These are phyloP conservation scores for Aurifilum marmelostoma DNA, from an alignment of 2,329 filamentous ascomycete genomes.

Conservation along the genomic window DNA sequence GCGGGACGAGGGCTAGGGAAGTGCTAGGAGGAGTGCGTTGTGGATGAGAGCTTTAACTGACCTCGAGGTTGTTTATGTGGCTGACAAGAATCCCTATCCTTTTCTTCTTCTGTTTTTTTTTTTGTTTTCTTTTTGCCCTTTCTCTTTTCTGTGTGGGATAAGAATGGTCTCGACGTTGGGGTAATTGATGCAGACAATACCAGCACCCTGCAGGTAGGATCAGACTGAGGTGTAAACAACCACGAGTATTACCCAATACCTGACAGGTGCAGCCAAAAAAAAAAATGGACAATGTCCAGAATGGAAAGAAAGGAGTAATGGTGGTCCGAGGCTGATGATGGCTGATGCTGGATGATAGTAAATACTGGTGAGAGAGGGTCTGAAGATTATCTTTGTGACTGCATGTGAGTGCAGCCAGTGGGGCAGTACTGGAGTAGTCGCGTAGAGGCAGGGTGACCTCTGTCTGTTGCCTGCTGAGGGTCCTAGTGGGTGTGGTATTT, in stretches of 20 bases:
- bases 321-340: constrained; percentile 2
- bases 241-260: background rate
- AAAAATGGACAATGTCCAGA: too few species aligned
- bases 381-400: background rate
- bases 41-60: constrained; percentile 18
- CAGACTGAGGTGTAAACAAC: background rate
- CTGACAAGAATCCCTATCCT: background rate
- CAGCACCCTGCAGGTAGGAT: background rate
- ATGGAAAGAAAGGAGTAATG: background rate
- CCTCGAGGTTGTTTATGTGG: constrained; percentile 19
- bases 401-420: constrained; percentile 1
- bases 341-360: constrained; percentile 6
- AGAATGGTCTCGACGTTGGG: background rate
- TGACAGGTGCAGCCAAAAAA: constrained; percentile 6
- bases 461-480: background rate
- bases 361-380: background rate
- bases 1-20: constrained; percentile 13
- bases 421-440: too few species aligned
- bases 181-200: background rate
- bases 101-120: background rate
- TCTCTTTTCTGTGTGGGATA: constrained; percentile 2
- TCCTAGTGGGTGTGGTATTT: background rate
- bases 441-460: background rate
- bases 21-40: background rate
- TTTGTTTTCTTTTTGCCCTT: background rate